Base-by-base conservation (phyloP, 495 filamentous ascomycete species). In the Penicillium bovifimosum region DNA sequence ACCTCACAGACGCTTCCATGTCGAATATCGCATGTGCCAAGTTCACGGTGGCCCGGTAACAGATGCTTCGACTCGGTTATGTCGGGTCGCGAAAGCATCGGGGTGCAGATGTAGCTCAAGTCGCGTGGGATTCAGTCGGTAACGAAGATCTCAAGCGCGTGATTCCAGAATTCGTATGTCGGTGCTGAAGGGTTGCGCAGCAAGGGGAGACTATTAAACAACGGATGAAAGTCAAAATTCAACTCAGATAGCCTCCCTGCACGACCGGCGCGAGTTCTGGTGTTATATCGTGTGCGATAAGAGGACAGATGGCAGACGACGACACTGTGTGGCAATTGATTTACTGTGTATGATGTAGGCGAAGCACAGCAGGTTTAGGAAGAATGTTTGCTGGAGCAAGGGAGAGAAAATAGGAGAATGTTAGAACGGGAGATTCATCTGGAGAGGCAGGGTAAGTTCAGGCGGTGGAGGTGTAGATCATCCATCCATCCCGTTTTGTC, bases 231-330 rank as follows among this genome's bases (percentile, higher is more conserved):
- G 8, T 29, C n/a, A 29, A 29, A 24, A 13, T 13, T 29, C 7
- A 29, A 31, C 10, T 42, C 41, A 43, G 9, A 13, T 16, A 51
- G 49, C 50, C 52, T 40, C 54, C 56, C 58, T 55, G 49, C 54
- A 63, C 61, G 61, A 53, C 58, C 61, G 52, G 58, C 58, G 61
- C 54, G 49, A 51, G 24, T 61, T 52, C 43, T 50, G 55, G 46
- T 45, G 27, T 9, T 52, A 13, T 14, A 17, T 39, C 45, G 49
- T 47, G 47, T 18, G 41, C 9, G 50, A 53, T 56, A 44, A 27
- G 32, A 18, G 17, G 36, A 31, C 17, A 14, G 36, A 36, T 35
- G 32, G 20, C 20, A 24, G 20, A 36, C 10, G 9, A 6, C 7
- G 9, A 14, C 31, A 35, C 20, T 16, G 45, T 43, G 18, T 41